Conservation (phyloP, 2,329 filamentous ascomycete genomes). For the Trichoderma citrinoviride region DNA sequence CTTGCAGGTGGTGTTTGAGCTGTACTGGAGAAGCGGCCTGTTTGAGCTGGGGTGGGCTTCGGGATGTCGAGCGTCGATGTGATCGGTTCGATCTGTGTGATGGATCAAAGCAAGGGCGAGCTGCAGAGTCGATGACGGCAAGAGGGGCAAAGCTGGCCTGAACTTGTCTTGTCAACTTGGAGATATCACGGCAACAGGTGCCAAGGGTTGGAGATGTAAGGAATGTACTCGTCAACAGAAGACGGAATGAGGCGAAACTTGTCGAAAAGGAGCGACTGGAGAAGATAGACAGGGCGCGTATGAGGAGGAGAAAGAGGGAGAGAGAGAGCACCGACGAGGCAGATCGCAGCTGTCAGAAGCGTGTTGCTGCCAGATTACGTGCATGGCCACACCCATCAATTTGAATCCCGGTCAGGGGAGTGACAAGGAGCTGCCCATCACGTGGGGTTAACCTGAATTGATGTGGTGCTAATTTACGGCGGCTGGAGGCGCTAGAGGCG, state of each 20-base stretch:
- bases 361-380: not conserved
- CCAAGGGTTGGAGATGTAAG: not conserved
- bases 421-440: slow-evolving; percentile 18
- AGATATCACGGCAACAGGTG: not conserved
- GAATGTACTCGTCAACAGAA: slow-evolving; percentile 7
- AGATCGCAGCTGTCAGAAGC: not conserved
- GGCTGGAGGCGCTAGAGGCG: not conserved
- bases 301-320: not conserved
- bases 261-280: slow-evolving; percentile 1
- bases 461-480: not conserved
- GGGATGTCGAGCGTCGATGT: not conserved
- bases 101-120: slow-evolving; percentile 5
- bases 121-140: not conserved
- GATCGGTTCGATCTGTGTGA: not conserved
- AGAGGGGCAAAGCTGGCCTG: not conserved
- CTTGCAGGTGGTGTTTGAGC: not conserved
- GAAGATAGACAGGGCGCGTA: not conserved
- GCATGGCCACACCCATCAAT: not conserved
- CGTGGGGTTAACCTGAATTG: slow-evolving; percentile 22
- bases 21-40: not conserved
- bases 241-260: slow-evolving; percentile 3
- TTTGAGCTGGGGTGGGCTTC: slow-evolving; percentile 20
- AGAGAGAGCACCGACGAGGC: not conserved
- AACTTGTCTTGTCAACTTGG: not conserved
- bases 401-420: slow-evolving; percentile 20